Base-by-base conservation (phyloP, 495 filamentous ascomycete genomes). In the Penicillium canariense region DNA sequence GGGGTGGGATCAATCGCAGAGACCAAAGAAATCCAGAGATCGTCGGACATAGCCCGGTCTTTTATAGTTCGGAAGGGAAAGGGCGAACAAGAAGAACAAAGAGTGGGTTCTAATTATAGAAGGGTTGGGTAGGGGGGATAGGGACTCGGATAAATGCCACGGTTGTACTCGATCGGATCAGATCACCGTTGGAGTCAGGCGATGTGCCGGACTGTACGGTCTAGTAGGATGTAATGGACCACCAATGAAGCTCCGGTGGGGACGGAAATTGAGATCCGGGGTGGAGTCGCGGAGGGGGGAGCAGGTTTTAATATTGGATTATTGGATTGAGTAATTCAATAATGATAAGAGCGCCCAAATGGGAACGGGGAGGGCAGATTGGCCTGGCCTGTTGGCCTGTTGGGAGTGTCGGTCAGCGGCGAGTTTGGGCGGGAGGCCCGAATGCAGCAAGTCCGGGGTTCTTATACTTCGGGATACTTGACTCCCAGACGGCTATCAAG, bases 11-110 rank as follows among this genome's bases (percentile, higher is more conserved):
- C 60, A 61, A 74, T 72, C 35, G 67, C 58, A 56, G 66, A 67
- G 48, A 66, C 63, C 54, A 71, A 49, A 30, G 66, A 61, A 31
- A 64, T 58, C 71, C 73, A 76, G 32, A 76, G 55, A 39, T 70
- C 66, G 49, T 68, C 59, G 59, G 70, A 60, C 72, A 75, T 75
- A 55, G 54, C 70, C 64, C 53, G 53, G 28, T 46, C 20, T 17
- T 51, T 54, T 56, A 48, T 40, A 40, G 14, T 40, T 40, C 17
- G 12, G 36, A 14, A 40, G 36, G 18, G 36, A n/a, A 32, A 12
- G 30, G 12, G 12, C 12, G 6, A 7, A 23, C 15, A 34, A 8
- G 17, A 26, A 8, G 25, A 46, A 46, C 43, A 46, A 46, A 46
- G 43, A 15, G 43, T 15, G 25, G 43, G 28, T 46, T 25, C 23